Base-by-base conservation (phyloP, 768 basidiomycete genomes). In the Lentinula boryana region DNA sequence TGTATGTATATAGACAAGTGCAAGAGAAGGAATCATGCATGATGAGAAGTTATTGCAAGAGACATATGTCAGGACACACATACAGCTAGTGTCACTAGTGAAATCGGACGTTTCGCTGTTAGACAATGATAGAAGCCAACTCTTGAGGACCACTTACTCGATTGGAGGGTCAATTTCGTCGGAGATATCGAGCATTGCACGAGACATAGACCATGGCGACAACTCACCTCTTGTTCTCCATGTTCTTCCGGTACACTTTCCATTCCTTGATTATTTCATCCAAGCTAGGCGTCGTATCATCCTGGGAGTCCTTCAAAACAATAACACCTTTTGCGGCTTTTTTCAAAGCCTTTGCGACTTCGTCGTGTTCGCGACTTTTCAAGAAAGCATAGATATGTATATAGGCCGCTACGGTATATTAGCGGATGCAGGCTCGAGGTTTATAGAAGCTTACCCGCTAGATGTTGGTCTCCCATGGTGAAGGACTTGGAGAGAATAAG, bases 331-430 rank as follows among this genome's bases (percentile, higher is more conserved):
- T 86, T 21, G 82, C 89, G 27, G 88, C 89, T 64, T 87, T 89
- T 74, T 84, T 90, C 54, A 93, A 75, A 1, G 87, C 86, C 60
- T 81, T 76, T 8, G 92, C 92, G 7, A 84, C 88, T 66, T 91
- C 91, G 33, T 70, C 68, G 70, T 93, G 88, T 0, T 82, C 79
- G 51, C 80, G 84, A 67, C 84, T 81, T 61, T 71, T 76, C 40
- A 95, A 78, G 73, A 94, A 95, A 8, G 83, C 75, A 68, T 92
- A 81, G 61, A 95, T 85, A 54, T 92, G 74, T 65, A 84, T 80
- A 76, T 93, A 95, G 4, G 89, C 87, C 23, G 79, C 92, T 93
- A 68, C 9, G 16, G 9, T 16, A 31, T 7, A 32, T 58, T 10
- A 57, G 38, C 1, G 2, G 4, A 38, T 18, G 62, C 41, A 52